Base-by-base conservation (phyloP, 176 grass and related monocot species). In the Bromus sterilis region DNA sequence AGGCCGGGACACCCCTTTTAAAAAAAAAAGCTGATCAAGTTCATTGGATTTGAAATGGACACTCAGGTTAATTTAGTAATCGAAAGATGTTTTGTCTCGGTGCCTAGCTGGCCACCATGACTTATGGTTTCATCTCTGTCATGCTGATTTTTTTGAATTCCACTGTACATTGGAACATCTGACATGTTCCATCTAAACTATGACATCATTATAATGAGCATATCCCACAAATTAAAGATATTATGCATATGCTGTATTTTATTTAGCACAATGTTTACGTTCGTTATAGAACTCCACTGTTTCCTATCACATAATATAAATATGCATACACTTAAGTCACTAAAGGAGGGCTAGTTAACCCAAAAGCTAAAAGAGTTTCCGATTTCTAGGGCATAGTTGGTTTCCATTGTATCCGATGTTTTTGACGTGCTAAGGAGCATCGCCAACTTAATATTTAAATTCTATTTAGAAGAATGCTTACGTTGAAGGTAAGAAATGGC, bases 31-130 rank as follows among this genome's bases (percentile, higher is more conserved):
- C n/a, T n/a, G n/a, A n/a, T n/a, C n/a, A n/a, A n/a, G n/a, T 25
- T 24, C 49, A 42, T 14, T 46, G 70, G 31, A 26, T 89, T 84
- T 69, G 76, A 80, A 30, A 61, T 20, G 23, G 77, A 80, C 76
- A 49, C 81, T 39, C 21, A 72, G 8, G 37, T 18, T 72, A 48
- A 18, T 71, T 29, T 13, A 1, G 9, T 59, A 36, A 76, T 12
- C 15, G 40, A 28, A 18, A 3, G 8, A 16, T 7, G 31, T 57
- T 26, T 11, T n/a, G n/a, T n/a, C n/a, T n/a, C n/a, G n/a, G n/a
- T n/a, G n/a, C n/a, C n/a, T n/a, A n/a, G n/a, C n/a, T n/a, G n/a
- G n/a, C n/a, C n/a, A n/a, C n/a, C n/a, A n/a, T n/a, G n/a, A n/a
- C n/a, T n/a, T n/a, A n/a, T n/a, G n/a, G n/a, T n/a, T n/a, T n/a